Conservation (phyloP, 1,139 yeast species). For the Chernovozyma aurita region DNA sequence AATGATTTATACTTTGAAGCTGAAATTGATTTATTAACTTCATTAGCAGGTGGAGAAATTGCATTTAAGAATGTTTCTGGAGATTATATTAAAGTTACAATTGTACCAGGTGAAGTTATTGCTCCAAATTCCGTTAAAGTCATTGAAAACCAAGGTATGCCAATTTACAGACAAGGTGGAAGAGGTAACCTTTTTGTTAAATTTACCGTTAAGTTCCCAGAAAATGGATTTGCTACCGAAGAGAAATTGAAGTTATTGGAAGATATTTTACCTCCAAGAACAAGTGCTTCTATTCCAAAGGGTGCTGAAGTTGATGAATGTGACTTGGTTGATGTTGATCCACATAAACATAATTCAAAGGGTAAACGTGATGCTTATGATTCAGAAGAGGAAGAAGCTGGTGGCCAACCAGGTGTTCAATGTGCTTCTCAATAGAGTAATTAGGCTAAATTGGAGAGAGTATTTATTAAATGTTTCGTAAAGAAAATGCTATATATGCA, state of each 20-base stretch:
- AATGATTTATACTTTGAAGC: slow-evolving; percentile 83
- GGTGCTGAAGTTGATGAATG: slow-evolving; percentile 80
- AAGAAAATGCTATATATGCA: neutral
- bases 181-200: slow-evolving; percentile 69
- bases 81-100: slow-evolving; percentile 77
- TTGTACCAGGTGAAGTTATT: slow-evolving; percentile 91
- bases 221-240: slow-evolving; percentile 56
- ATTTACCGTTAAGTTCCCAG: slow-evolving; percentile 71
- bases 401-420: slow-evolving; percentile 70
- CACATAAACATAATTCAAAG: slow-evolving; percentile 50
- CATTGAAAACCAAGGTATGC: slow-evolving; percentile 95
- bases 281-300: slow-evolving; percentile 49
- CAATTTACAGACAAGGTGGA: slow-evolving; percentile 71
- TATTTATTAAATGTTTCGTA: neutral
- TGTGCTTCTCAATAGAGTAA: slow-evolving; percentile 70
- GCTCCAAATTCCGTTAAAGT: slow-evolving; percentile 80
- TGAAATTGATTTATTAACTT: slow-evolving; percentile 87
- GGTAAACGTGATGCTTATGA: slow-evolving; percentile 54
- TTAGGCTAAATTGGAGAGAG: neutral
- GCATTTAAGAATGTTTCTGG: slow-evolving; percentile 84
- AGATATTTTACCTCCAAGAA: slow-evolving; percentile 63
- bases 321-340: slow-evolving; percentile 60
- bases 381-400: slow-evolving; percentile 63
- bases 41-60: slow-evolving; percentile 93
- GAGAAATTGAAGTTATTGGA: slow-evolving; percentile 65